A percentile compares a stretch with the other conserved stretches of the same genome.
Conservation (phyloP, 2,329 filamentous ascomycete species). For the Claviceps capensis region DNA sequence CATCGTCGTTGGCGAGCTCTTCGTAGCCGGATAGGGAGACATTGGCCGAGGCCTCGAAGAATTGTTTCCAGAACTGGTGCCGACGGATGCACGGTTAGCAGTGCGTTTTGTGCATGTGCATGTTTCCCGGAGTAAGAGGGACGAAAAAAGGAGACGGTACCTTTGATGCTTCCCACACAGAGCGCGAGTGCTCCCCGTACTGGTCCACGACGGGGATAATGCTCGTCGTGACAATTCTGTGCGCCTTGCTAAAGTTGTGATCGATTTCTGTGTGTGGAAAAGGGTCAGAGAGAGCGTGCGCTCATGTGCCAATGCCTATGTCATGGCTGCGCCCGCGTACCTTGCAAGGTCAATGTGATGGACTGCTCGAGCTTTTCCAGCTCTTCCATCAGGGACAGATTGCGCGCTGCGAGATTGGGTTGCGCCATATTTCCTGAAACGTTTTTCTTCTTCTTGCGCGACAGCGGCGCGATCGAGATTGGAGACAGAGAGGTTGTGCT, state of each 20-base stretch:
- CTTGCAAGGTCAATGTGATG: conserved; percentile 90
- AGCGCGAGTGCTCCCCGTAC: conserved; percentile 83
- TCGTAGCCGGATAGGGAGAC: conserved; percentile 93
- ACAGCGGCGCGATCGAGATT: background rate
- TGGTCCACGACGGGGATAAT: conserved; percentile 90
- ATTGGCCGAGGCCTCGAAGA: conserved; percentile 96
- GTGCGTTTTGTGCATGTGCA: background rate
- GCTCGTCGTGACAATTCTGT: conserved; percentile 86
- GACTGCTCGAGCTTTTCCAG: conserved; percentile 92
- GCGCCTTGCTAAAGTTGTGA: conserved; percentile 92
- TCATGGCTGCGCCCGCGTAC: conserved; percentile 25
- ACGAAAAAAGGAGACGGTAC: conserved; percentile 25
- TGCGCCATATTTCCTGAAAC: conserved; percentile 30
- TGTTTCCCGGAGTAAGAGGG: background rate
- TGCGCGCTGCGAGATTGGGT: conserved; percentile 33
- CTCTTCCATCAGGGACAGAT: conserved; percentile 79
- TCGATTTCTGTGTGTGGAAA: conserved; percentile 62
- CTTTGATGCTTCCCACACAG: conserved; percentile 96
- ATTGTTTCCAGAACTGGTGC: conserved; percentile 92
- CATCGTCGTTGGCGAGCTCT: conserved; percentile 60
- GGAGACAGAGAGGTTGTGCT: background rate
- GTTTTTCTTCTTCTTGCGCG: background rate
- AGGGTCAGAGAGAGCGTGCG: conserved; percentile 1
- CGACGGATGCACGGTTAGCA: too few species aligned
- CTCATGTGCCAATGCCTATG: background rate